Base-by-base conservation (phyloP, 345 rosid species). In the Acer saccharum region DNA sequence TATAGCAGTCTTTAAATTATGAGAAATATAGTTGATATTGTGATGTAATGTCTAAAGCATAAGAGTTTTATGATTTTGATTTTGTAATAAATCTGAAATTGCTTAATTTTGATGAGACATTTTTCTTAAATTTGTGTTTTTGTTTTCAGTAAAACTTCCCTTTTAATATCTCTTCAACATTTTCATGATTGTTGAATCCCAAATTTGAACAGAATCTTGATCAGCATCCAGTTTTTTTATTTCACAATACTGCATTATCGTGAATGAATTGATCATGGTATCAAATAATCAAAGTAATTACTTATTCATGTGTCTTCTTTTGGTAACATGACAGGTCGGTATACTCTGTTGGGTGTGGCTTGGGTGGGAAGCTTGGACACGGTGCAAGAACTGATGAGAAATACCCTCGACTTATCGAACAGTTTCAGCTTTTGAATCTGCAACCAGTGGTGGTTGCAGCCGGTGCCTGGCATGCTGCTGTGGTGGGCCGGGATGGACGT, bases 381-480 rank as follows among this genome's bases (percentile, higher is more conserved):
- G 98, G 98, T 46, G 80, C 90, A 78, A 84, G 82, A 81, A 85
- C 85, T 11, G 90, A 87, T 77, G 98, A 94, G 88, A 96, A 89
- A 87, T 70, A 92, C 79, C 99, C 99, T 66, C 92, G 98, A 41
- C 75, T 91, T 77, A 94, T 96, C 18, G 93, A 94, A 84, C 91
- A 94, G 78, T 90, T 96, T 74, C 89, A 83, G 83, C 76, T 66
- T 44, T 78, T 94, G 77, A 94, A 89, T 77, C 88, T 96, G 78
- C 94, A 96, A 72, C 99, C 99, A 6, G 73, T 84, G 80, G 97
- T 94, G 77, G 90, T 96, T 72, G 89, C 99, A 32, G 98, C 99
- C 12, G 99, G 98, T 74, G 92, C 95, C 71, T 96, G 99, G 99
- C 98, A 96, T 83, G 97, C 99, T 39, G 99, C 99, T 65, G 98